phyloP scores from a whole-genome alignment of 495 filamentous ascomycete species.

The Acidomyces sp. region DNA sequence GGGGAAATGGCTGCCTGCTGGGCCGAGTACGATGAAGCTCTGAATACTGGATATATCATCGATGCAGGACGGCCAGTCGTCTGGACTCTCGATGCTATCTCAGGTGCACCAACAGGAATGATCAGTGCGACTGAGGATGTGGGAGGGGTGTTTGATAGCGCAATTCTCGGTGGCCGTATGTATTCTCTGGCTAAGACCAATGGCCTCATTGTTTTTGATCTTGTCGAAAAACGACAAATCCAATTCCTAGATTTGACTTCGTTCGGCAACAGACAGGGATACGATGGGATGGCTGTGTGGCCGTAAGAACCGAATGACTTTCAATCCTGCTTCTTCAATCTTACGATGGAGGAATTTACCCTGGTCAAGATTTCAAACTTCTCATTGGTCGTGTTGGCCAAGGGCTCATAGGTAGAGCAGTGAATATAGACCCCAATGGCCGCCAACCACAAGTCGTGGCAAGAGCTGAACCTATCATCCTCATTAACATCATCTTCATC shows the following conservation, averaged over 20 bases:
- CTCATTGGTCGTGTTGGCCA: too few species aligned
- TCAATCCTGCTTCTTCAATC: too few species aligned
- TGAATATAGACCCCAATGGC: too few species aligned
- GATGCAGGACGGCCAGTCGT: constrained; percentile 7
- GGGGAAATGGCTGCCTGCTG: constrained; percentile 5
- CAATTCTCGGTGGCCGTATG: not conserved
- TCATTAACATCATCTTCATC: too few species aligned
- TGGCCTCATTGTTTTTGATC: constrained; percentile 7
- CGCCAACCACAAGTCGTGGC: too few species aligned
- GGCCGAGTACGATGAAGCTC: not conserved
- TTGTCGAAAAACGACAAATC: not conserved
- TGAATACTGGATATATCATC: constrained; percentile 1
- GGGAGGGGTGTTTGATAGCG: constrained; percentile 2
- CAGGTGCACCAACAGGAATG: not conserved
- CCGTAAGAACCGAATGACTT: not conserved
- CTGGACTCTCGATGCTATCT: not conserved
- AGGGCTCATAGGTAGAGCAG: too few species aligned
- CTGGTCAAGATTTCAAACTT: too few species aligned
- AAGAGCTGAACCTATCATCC: too few species aligned
- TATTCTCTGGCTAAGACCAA: not conserved
- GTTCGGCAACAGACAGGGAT: not conserved
- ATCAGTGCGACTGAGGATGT: not conserved
- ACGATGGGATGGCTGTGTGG: constrained; percentile 4
- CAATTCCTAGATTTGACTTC: constrained; percentile 6
- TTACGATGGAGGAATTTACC: too few species aligned